Evolutionary conservation across 495 filamentous ascomycete genomes (phyloP).

Genomic region (Aspergillus egyptiacus): DNA sequence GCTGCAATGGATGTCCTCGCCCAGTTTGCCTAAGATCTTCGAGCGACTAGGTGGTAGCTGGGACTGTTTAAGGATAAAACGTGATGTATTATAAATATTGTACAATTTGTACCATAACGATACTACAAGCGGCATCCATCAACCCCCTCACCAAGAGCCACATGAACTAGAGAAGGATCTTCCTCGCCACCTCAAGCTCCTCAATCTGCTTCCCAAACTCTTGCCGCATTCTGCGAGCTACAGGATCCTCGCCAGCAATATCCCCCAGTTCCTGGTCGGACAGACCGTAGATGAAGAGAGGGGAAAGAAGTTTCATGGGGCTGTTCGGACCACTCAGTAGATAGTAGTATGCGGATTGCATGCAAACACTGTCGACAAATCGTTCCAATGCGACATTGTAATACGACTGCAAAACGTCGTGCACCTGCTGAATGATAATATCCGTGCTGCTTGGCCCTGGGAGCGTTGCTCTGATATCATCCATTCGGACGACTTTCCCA

Average conservation of each 20-base stretch:
- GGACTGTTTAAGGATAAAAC: no score
- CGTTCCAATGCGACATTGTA: conserved; percentile 53
- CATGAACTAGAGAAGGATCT: conserved; percentile 22
- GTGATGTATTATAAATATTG: no score
- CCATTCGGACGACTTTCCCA: background rate
- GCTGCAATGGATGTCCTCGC: no score
- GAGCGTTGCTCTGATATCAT: conserved; percentile 13
- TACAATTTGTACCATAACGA: no score
- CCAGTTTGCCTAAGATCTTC: no score
- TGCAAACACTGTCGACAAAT: conserved; percentile 52
- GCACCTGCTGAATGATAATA: conserved; percentile 45
- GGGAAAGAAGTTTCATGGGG: conserved; percentile 32
- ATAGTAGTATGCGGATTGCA: conserved; percentile 33
- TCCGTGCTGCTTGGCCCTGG: conserved; percentile 40
- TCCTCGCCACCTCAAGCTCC: conserved; percentile 36
- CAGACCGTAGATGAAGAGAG: conserved; percentile 31
- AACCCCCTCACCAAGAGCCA: no score
- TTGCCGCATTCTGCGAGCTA: conserved; percentile 23
- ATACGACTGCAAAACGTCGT: conserved; percentile 54
- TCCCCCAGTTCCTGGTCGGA: conserved; percentile 31
- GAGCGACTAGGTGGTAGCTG: no score
- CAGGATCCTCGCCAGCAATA: conserved; percentile 43
- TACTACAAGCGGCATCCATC: no score
- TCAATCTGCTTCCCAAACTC: conserved; percentile 33
- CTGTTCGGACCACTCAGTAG: conserved; percentile 30